Base-by-base conservation (phyloP, 2,329 filamentous ascomycete genomes). In the Grosmannia huntii region DNA sequence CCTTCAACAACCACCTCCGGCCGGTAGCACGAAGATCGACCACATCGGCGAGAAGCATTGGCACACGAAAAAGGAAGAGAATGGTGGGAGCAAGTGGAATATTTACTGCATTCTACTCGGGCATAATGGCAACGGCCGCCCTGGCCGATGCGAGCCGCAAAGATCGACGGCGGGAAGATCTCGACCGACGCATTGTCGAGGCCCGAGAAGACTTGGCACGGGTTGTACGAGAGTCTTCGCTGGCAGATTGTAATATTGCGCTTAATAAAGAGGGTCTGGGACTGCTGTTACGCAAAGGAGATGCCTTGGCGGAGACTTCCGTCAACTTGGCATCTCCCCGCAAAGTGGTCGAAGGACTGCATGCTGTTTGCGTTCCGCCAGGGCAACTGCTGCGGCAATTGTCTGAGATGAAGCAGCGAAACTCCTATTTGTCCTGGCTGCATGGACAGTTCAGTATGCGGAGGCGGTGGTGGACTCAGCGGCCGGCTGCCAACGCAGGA, bases 81-180 rank as follows among this genome's bases (percentile, higher is more conserved):
- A 77, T 76, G 62, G 69, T 76, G 50, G 75, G 74, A 48, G 69
- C 75, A 65, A 71, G 77, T 69, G 73, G 83, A 70, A 62, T 84
- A 60, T 76, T 85, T 66, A 87, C 85, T 27, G 80, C 85, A 46
- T 80, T 79, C 67, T 89, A 88, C 66, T 85, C 85, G 28, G 81
- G 83, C 38, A 78, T 86, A 57, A 80, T 87, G 65, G 84, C 82
- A 5, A 80, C 82, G 2, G 85, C 84, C 2, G 78, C 84, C 12
- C 72, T 86, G 3, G 72, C 80, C 33, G 86, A 90, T 67, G 79
- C 80, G 6, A 73, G 75, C 31, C 68, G 72, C 33, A 88, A 89
- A 67, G 75, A 81, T 57, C 72, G 74, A 48, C 75, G 81, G 61
- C 76, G 79, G 53, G 75, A 74, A 61, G 77, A 84, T 62, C 81